A percentile compares a stretch with the other conserved stretches of the same genome.
Conservation (phyloP, 371 early-diverging fungal genomes). For the Basidiobolus meristosporus region DNA sequence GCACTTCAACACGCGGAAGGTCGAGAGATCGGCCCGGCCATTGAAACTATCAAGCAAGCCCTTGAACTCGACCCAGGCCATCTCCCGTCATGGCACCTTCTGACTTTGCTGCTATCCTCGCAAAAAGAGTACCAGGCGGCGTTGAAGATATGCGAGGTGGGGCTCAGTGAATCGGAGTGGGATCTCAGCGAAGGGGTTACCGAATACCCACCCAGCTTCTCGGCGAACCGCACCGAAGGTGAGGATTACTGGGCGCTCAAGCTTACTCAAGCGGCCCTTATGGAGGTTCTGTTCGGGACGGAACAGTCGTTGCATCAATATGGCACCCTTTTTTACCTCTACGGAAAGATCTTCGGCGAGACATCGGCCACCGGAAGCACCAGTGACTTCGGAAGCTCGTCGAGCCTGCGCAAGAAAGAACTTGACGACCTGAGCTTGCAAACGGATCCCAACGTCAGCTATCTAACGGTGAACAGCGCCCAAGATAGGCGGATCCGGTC, state of each 20-base stretch:
- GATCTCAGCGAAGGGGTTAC: conserved; percentile 6
- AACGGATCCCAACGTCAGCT: neutral
- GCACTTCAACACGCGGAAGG: conserved; percentile 65
- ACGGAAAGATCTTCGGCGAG: conserved; percentile 29
- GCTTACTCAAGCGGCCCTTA: conserved; percentile 29
- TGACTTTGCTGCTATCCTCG: conserved; percentile 57
- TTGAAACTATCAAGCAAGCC: conserved; percentile 32
- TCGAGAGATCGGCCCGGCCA: conserved; percentile 54
- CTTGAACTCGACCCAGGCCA: conserved; percentile 33
- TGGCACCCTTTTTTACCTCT: conserved; percentile 33
- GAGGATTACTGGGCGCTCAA: conserved; percentile 33
- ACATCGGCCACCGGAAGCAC: conserved; percentile 12
- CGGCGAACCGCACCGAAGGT: conserved; percentile 20
- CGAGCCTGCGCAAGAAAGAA: conserved; percentile 7
- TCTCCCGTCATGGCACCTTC: conserved; percentile 69
- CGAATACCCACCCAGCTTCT: neutral
- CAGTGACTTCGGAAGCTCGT: conserved; percentile 16
- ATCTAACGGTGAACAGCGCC: neutral
- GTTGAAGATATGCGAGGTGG: conserved; percentile 50
- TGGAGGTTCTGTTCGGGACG: conserved; percentile 23
- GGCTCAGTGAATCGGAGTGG: conserved; percentile 38
- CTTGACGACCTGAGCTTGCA: conserved; percentile 5
- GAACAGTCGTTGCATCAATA: conserved; percentile 28
- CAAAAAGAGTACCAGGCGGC: conserved; percentile 37
- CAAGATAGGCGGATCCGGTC: neutral